phyloP scores from a whole-genome alignment of 371 early-diverging fungal genomes.

The Phascolomyces articulosus region DNA sequence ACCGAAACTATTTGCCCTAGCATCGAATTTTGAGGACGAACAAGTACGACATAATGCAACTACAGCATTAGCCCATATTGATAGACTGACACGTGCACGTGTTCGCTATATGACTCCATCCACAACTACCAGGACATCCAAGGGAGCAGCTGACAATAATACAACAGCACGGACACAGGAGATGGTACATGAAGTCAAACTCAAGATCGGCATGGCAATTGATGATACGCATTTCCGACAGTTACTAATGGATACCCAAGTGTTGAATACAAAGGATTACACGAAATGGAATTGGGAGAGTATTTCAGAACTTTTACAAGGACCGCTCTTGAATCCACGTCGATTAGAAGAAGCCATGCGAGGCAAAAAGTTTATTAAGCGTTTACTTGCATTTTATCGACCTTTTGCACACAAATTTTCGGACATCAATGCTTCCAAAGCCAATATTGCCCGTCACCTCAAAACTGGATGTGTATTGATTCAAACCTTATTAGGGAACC shows the following conservation, averaged over 20 bases:
- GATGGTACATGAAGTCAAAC: slow-evolving; percentile 70
- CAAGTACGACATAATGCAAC: slow-evolving; percentile 77
- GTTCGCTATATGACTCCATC: slow-evolving; percentile 28
- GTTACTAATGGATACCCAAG: slow-evolving; percentile 73
- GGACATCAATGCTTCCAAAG: slow-evolving; percentile 58
- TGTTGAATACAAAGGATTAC: slow-evolving; percentile 74
- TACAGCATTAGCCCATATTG: slow-evolving; percentile 76
- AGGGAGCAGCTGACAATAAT: slow-evolving; percentile 17
- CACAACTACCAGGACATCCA: slow-evolving; percentile 15
- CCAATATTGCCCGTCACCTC: slow-evolving; percentile 54
- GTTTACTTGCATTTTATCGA: slow-evolving; percentile 76
- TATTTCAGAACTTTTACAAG: slow-evolving; percentile 75
- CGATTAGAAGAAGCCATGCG: slow-evolving; percentile 81
- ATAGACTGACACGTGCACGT: slow-evolving; percentile 53
- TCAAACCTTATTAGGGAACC: slow-evolving; percentile 58
- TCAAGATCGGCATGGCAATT: slow-evolving; percentile 71
- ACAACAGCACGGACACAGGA: slow-evolving; percentile 38
- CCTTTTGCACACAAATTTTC: slow-evolving; percentile 79
- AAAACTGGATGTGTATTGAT: slow-evolving; percentile 71
- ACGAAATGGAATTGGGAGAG: slow-evolving; percentile 87
- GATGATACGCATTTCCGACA: slow-evolving; percentile 77
- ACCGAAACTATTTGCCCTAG: slow-evolving; percentile 75
- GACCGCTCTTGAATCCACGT: slow-evolving; percentile 72
- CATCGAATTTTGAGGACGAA: slow-evolving; percentile 80
- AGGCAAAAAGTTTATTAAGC: slow-evolving; percentile 75